These are phyloP conservation scores for Talaromyces sp. DNA, from an alignment of 2,329 filamentous ascomycete species.

Conservation along the genomic window DNA sequence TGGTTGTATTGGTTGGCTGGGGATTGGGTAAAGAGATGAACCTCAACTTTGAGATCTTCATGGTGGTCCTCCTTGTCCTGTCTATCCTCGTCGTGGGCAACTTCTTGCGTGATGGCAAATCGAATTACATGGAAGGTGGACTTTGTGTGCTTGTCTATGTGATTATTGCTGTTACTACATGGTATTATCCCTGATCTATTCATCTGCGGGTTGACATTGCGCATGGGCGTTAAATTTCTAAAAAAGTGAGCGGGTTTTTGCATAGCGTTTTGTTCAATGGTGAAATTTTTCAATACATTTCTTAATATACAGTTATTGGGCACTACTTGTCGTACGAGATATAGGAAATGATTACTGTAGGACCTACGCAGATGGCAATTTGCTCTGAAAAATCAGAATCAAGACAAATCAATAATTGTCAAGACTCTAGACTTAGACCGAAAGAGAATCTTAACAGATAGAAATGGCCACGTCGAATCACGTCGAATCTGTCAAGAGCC, in stretches of 20 bases:
- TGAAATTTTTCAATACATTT: background rate
- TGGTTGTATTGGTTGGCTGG: conserved; percentile 83
- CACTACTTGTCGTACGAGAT: background rate
- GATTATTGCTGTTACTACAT: conserved; percentile 60
- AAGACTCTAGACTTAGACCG: background rate
- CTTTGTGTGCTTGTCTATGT: conserved; percentile 68
- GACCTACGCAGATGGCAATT: background rate
- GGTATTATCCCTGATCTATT: conserved; percentile 53
- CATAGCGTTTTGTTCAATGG: background rate
- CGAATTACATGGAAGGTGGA: conserved; percentile 83
- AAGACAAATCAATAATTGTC: background rate
- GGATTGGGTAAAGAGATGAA: conserved; percentile 67
- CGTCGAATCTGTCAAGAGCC: background rate
- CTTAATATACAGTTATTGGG: background rate
- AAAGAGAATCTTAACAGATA: background rate
- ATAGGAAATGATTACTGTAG: background rate
- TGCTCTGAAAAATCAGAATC: background rate
- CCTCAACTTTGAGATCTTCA: conserved; percentile 83
- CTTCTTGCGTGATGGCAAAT: conserved; percentile 83
- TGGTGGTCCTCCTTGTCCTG: conserved; percentile 75
- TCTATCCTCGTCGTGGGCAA: conserved; percentile 83
- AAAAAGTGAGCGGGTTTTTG: background rate
- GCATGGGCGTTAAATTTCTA: background rate
- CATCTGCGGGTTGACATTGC: background rate
- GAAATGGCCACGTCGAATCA: background rate